Base-by-base conservation (phyloP, 1,284 basidiomycete species). In the Cryptococcus sp. region DNA sequence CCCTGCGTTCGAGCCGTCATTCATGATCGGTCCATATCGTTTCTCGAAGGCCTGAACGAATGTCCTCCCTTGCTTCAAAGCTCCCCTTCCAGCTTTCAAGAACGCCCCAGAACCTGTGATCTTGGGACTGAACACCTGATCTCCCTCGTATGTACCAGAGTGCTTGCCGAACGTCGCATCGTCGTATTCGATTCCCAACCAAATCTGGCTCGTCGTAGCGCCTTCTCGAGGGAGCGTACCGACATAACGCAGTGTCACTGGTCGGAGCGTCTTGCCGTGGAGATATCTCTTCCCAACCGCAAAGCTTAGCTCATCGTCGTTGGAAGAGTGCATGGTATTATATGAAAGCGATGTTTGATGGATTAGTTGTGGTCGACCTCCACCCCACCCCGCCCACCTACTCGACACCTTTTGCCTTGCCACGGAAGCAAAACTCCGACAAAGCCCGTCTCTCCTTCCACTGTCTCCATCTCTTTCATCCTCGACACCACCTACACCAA, bases 121-220 rank as follows among this genome's bases (percentile, higher is more conserved):
- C 4, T 56, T 45, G 2, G 57, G 55, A 10, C 49, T 66, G 67
- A 97, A 98, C 71, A 95, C 93, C 31, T 77, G 78, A 48, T 76
- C 80, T 31, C 83, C 86, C 56, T 87, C 82, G 68, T 86, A 87
- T 48, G 77, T 69, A 11, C 94, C 94, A 58, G 85, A 81, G 67
- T 97, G 92, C 71, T 87, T 94, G 23, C 93, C 93, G 45, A 87
- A 79, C 1, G 67, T 52, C 5, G 84, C 78, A 63, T 91, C 83
- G 63, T 98, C 94, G 88, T 93, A 98, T 74, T 97, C 93, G 44
- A 97, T 80, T 12, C 94, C 94, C 4, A 93, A 79, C 93, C 94
- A 98, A 19, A 33, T n/a, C 32, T 45, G 28, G 32, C 21, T 16
- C 31, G 16, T 14, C 18, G 6, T 45, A 14, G n/a, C 31, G 38